Conservation (phyloP, 2,329 filamentous ascomycete species). For the Nigrospora oryzae region DNA sequence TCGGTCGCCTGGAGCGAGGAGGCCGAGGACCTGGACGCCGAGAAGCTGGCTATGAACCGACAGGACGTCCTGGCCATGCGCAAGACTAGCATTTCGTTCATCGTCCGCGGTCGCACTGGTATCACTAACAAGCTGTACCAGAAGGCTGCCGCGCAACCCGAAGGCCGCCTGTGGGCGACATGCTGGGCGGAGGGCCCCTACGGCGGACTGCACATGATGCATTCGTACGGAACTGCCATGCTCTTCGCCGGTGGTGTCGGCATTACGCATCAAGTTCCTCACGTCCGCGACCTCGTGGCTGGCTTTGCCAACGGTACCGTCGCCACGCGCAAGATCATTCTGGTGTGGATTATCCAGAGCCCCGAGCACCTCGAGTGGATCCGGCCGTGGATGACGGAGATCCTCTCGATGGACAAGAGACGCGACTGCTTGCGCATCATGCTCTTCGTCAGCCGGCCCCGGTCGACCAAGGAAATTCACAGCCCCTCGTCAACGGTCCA, state of each 20-base stretch:
- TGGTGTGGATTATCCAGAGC: constrained; percentile 73
- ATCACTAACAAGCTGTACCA: constrained; percentile 65
- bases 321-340: constrained; percentile 61
- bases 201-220: constrained; percentile 60
- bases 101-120: constrained; percentile 66
- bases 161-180: constrained; percentile 52
- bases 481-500: constrained; percentile 70
- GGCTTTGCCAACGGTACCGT: constrained; percentile 62
- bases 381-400: constrained; percentile 74
- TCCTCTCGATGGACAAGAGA: constrained; percentile 65
- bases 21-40: constrained; percentile 36
- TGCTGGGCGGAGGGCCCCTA: constrained; percentile 73
- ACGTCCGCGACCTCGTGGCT: constrained; percentile 62
- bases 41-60: constrained; percentile 50
- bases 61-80: constrained; percentile 50
- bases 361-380: constrained; percentile 81
- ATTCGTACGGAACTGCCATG: constrained; percentile 70
- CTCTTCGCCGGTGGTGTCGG: constrained; percentile 76
- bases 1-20: constrained; percentile 73
- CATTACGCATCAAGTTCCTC: constrained; percentile 71
- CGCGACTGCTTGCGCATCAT: constrained; percentile 68
- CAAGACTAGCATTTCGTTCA: constrained; percentile 60
- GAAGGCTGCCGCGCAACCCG: constrained; percentile 52
- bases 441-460: constrained; percentile 67
- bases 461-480: constrained; percentile 73